Conservation (phyloP, 495 filamentous ascomycete species). For the Neurospora terricola region DNA sequence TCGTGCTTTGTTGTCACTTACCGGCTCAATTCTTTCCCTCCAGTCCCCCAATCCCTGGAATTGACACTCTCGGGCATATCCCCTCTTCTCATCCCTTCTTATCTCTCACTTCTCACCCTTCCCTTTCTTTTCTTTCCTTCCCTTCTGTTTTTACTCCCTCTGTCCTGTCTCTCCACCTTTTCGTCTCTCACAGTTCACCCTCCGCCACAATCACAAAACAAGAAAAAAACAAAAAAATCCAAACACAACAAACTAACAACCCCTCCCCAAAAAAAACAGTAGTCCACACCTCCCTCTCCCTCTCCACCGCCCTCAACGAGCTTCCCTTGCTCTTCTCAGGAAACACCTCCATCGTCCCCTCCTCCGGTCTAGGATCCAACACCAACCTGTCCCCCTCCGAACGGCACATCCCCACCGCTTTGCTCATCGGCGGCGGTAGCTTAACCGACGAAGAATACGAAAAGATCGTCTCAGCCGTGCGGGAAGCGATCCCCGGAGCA, state of each 20-base stretch:
- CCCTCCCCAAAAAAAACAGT: conserved; percentile 4
- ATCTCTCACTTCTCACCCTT: too few relatives aligned
- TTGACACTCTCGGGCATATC: too few relatives aligned
- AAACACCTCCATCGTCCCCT: conserved; percentile 7
- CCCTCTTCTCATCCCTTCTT: too few relatives aligned
- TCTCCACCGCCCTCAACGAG: conserved; percentile 14
- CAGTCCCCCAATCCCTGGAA: too few relatives aligned
- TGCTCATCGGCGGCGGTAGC: conserved; percentile 21
- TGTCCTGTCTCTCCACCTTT: too few relatives aligned
- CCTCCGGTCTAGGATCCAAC: conserved; percentile 19
- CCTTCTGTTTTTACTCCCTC: too few relatives aligned
- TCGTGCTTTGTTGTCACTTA: neutral
- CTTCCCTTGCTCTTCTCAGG: conserved; percentile 22
- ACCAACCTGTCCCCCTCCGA: neutral
- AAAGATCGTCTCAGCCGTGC: conserved; percentile 14
- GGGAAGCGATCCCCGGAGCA: neutral
- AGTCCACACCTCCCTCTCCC: conserved; percentile 20
- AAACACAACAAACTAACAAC: neutral
- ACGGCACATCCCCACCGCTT: conserved; percentile 15
- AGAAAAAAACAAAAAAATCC: too few relatives aligned
- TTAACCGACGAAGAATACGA: conserved; percentile 21
- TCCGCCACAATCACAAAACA: too few relatives aligned
- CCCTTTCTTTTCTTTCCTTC: too few relatives aligned
- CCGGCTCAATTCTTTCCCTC: too few relatives aligned
- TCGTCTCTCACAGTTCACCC: too few relatives aligned